Evolutionary conservation across 1,284 basidiomycete genomes (phyloP), one percentile per base, ranked within the genome.

Genomic region (Ustanciosporium gigantosporum): DNA sequence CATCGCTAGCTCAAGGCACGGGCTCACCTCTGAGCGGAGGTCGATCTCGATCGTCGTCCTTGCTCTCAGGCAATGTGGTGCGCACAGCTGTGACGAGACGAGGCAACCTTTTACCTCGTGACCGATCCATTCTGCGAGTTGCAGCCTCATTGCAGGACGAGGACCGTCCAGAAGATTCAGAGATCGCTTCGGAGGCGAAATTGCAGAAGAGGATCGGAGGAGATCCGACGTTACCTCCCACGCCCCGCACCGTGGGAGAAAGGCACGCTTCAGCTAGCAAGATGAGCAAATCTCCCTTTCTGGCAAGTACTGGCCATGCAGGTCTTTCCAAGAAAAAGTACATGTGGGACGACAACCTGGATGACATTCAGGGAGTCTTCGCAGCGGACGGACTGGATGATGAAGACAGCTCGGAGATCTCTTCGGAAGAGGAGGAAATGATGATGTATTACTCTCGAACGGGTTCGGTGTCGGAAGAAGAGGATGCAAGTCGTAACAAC

Each of bases 171-270:
- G 44, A 56, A 27, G 70, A 73, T 24, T 66, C 58, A 3, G 74
- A 76, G 29, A 60, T 74, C 20, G 73, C 73, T 5, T 74, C 72
- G 1, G 74, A 76, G 40, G 74, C 74, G 25, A 71, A 71, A 31
- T 60, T 76, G 14, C 70, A 68, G 49, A 68, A 73, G 21, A 44
- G 50, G 13, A 45, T 75, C 6, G 51, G 58, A 0, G 70, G 61
- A 20, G 49, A 66, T 8, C 44, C 52, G 3, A 51, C 47, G 25
- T 24, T 66, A 5, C 61, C 61, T 9, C 57, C 56, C 35, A 56
- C 61, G 3, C 61, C 61, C 14, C 36, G 61, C 1, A 46, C 60
- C 8, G 55, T 53, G 6, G 25, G 39, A 5, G 9, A 9, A 9
- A 29, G 27, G n/a, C 17, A 11, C 9, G 36, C 36, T 22, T 21